phyloP scores from a whole-genome alignment of 1,284 basidiomycete species.

The Vanrija sp. region DNA sequence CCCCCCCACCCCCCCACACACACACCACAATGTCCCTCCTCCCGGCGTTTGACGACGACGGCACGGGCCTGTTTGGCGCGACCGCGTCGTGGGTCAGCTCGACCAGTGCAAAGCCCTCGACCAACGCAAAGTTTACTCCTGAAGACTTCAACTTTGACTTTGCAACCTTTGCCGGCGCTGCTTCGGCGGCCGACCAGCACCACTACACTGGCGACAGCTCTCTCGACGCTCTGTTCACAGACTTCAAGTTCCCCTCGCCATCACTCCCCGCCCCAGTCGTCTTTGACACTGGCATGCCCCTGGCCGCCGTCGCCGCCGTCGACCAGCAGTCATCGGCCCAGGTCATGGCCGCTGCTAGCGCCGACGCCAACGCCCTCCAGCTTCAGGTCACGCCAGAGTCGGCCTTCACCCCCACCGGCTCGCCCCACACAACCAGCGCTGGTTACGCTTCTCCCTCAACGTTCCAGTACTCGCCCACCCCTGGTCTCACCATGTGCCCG shows the following conservation, averaged over 20 bases:
- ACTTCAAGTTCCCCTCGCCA: constrained; percentile 8
- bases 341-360: background rate
- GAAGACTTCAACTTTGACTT: constrained; percentile 7
- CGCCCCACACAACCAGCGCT: background rate
- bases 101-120: background rate
- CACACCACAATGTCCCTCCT: constrained; percentile 8
- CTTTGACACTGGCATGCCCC: constrained; percentile 10
- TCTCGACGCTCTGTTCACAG: constrained; percentile 5
- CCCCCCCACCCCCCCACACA: background rate
- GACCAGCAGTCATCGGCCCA: background rate
- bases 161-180: background rate
- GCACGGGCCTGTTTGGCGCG: background rate
- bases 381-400: constrained; percentile 8
- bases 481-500: constrained; percentile 11
- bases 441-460: constrained; percentile 10
- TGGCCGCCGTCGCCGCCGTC: no score
- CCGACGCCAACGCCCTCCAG: constrained; percentile 9
- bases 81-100: constrained; percentile 10
- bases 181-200: no score
- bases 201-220: background rate
- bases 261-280: constrained; percentile 1
- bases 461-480: constrained; percentile 18
- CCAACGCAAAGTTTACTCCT: constrained; percentile 5
- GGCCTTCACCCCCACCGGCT: constrained; percentile 2
- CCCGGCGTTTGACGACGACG: constrained; percentile 8